These are phyloP conservation scores for Ricinus communis DNA, from an alignment of 345 rosid genomes.

Conservation along the genomic window DNA sequence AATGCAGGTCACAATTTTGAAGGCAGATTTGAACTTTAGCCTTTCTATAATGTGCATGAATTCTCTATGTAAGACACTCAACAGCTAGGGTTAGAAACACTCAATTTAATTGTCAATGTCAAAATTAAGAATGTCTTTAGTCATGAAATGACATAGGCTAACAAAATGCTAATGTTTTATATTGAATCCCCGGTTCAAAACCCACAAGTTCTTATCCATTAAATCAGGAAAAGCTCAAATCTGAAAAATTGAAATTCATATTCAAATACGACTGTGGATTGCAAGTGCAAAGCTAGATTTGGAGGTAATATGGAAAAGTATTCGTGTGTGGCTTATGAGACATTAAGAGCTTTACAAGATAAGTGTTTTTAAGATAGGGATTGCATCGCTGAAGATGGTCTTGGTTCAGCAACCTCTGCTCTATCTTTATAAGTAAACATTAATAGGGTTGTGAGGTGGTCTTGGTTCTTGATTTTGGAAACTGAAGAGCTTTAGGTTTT, in stretches of 20 bases:
- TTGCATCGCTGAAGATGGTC: slow-evolving; percentile 30
- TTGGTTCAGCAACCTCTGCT: no score
- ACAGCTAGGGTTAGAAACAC: no score
- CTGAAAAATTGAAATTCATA: slow-evolving; percentile 36
- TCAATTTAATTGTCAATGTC: no score
- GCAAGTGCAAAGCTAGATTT: slow-evolving; percentile 62
- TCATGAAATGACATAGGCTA: no score
- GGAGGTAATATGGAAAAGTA: slow-evolving; percentile 63
- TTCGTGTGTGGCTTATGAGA: slow-evolving; percentile 78
- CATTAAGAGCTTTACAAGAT: slow-evolving; percentile 79
- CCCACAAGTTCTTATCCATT: slow-evolving; percentile 48
- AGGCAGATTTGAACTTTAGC: no score
- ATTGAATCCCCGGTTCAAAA: slow-evolving; percentile 40
- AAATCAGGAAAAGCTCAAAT: slow-evolving; percentile 59
- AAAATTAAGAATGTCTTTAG: no score
- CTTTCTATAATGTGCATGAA: no score
- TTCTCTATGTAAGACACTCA: no score
- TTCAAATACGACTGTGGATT: slow-evolving; percentile 36
- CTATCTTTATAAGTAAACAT: background rate
- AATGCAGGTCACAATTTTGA: no score
- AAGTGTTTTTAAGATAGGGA: slow-evolving; percentile 56
- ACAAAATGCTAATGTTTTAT: slow-evolving; percentile 59
- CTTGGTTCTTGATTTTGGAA: slow-evolving; percentile 17
- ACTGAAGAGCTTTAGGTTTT: slow-evolving; percentile 29
- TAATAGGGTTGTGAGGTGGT: background rate